Conservation (phyloP, 768 basidiomycete species). For the Termitomyces sp. region DNA sequence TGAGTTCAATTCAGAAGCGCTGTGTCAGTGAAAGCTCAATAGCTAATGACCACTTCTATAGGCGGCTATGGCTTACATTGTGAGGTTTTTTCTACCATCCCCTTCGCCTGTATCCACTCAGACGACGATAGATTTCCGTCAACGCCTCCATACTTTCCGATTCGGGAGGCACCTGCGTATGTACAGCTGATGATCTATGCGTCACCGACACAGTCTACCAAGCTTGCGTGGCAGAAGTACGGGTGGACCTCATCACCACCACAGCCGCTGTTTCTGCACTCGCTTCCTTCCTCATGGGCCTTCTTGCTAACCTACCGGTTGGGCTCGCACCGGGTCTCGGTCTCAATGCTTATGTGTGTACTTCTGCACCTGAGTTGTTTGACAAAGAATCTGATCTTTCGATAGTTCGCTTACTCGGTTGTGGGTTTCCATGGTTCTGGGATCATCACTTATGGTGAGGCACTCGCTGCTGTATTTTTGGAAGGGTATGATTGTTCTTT, state of each 20-base stretch:
- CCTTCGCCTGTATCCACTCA: background rate
- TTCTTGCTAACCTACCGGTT: slow-evolving; percentile 84
- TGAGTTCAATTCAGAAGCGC: slow-evolving; percentile 25
- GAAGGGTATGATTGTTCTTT: slow-evolving; percentile 53
- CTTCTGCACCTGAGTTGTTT: background rate
- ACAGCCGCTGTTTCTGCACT: slow-evolving; percentile 77
- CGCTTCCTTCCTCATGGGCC: slow-evolving; percentile 76
- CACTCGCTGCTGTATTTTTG: slow-evolving; percentile 79
- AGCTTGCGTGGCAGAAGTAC: slow-evolving; percentile 54
- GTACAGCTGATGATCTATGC: slow-evolving; percentile 55
- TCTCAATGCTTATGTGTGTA: slow-evolving; percentile 70
- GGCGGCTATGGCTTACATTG: slow-evolving; percentile 85
- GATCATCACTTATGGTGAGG: slow-evolving; percentile 70
- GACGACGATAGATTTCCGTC: slow-evolving; percentile 60
- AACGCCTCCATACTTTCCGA: slow-evolving; percentile 76
- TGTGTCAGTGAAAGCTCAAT: background rate
- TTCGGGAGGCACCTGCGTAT: slow-evolving; percentile 79
- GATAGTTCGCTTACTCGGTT: slow-evolving; percentile 80
- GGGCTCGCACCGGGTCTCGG: slow-evolving; percentile 85
- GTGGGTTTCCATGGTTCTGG: slow-evolving; percentile 81
- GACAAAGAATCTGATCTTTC: background rate
- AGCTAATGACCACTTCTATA: slow-evolving; percentile 18
- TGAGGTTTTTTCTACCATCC: slow-evolving; percentile 23
- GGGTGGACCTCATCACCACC: slow-evolving; percentile 75
- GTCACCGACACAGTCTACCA: slow-evolving; percentile 45